Conservation (phyloP, 1,139 yeast genomes). For the Geotrichum cucujoidarum region DNA sequence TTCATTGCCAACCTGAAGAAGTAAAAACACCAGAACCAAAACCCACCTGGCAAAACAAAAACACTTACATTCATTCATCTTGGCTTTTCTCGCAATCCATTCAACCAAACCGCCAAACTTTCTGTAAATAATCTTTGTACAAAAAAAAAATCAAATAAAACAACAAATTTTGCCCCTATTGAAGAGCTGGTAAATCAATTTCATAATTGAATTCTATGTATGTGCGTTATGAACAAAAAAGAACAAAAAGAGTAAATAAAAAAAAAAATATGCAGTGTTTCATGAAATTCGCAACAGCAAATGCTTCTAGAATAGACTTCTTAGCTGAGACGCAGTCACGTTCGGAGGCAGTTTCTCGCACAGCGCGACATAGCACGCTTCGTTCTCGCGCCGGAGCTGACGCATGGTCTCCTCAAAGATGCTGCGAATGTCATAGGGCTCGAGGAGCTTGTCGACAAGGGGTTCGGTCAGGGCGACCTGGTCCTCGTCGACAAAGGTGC, state of each 20-base stretch:
- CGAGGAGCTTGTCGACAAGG: constrained; percentile 5
- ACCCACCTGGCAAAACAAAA: no score
- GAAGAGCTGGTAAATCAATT: no score
- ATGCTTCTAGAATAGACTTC: constrained; percentile 4
- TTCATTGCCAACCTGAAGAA: constrained; percentile 22
- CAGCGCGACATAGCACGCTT: constrained; percentile 2
- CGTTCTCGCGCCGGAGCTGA: constrained; percentile 2
- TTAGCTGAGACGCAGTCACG: background rate
- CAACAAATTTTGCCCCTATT: no score
- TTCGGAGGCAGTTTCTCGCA: constrained; percentile 1
- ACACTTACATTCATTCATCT: no score
- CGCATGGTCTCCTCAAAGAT: constrained; percentile 5
- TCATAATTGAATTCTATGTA: no score
- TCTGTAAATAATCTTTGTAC: no score
- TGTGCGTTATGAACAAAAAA: no score
- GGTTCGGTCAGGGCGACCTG: constrained; percentile 13
- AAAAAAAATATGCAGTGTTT: no score
- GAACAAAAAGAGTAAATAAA: no score
- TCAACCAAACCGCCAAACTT: no score
- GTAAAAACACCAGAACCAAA: background rate
- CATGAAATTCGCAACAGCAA: no score
- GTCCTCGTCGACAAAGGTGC: constrained; percentile 4
- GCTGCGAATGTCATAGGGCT: background rate
- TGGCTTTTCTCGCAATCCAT: background rate
- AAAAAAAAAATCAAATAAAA: no score